Evolutionary conservation across 2,329 filamentous ascomycete species (phyloP).

Genomic region (Aspergillus hortae): DNA sequence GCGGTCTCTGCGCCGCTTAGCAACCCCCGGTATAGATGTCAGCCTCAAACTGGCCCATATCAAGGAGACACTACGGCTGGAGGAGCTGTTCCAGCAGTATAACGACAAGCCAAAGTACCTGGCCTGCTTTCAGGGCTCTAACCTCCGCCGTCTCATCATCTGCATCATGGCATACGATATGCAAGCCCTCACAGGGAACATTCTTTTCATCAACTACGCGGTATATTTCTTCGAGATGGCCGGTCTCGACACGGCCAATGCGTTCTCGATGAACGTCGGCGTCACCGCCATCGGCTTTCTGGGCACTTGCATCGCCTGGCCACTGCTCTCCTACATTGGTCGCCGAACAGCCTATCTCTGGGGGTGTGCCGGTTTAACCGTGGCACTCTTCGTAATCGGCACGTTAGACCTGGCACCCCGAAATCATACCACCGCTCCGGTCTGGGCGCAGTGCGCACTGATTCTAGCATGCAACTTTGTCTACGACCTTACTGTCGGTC

Average conservation of each 20-base stretch:
- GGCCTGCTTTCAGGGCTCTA: constrained; percentile 15
- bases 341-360: constrained; percentile 17
- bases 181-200: constrained; percentile 20
- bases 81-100: not conserved
- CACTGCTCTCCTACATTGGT: constrained; percentile 33
- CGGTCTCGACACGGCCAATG: constrained; percentile 11
- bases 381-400: constrained; percentile 36
- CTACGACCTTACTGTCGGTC: constrained; percentile 52
- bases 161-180: constrained; percentile 19
- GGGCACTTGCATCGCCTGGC: constrained; percentile 40
- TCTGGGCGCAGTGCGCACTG: constrained; percentile 40
- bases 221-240: constrained; percentile 32
- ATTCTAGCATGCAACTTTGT: constrained; percentile 37
- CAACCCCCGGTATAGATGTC: not conserved
- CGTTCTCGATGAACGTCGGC: constrained; percentile 32
- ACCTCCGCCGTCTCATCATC: constrained; percentile 20
- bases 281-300: constrained; percentile 40
- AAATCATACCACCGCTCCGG: constrained; percentile 17
- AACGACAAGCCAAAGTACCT: constrained; percentile 5
- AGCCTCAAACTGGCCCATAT: not conserved
- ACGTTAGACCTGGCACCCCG: constrained; percentile 35
- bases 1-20: not conserved
- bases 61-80: not conserved
- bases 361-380: constrained; percentile 28
- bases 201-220: constrained; percentile 22